Evolutionary conservation across 306 rosid species (phyloP).

Genomic region (Phaseolus lunatus): DNA sequence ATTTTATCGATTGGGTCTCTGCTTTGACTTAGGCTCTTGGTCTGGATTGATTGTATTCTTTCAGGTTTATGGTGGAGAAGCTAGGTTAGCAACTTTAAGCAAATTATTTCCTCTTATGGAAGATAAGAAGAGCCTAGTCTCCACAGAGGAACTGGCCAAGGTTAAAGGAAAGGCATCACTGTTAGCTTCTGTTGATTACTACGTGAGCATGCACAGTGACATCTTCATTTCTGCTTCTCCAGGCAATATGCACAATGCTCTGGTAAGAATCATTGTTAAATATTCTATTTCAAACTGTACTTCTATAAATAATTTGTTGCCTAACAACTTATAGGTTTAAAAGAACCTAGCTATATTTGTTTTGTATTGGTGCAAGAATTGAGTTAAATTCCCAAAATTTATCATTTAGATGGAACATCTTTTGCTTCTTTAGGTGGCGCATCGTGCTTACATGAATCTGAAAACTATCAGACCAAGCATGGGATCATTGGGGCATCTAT

Average conservation of each 20-base stretch:
- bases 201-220: slow-evolving; percentile 93
- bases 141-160: slow-evolving; percentile 68
- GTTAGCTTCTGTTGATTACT: slow-evolving; percentile 89
- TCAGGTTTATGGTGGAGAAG: slow-evolving; percentile 96
- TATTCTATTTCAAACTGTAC: slow-evolving; percentile 33
- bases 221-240: slow-evolving; percentile 98
- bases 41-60: slow-evolving; percentile 37
- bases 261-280: slow-evolving; percentile 60
- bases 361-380: slow-evolving; percentile 17
- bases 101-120: slow-evolving; percentile 86
- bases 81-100: slow-evolving; percentile 75
- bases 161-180: slow-evolving; percentile 91
- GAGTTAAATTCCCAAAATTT: slow-evolving; percentile 33
- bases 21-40: slow-evolving; percentile 31
- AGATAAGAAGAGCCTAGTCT: slow-evolving; percentile 86
- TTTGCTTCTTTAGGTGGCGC: slow-evolving; percentile 70
- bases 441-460: slow-evolving; percentile 81
- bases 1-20: background rate
- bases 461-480: slow-evolving; percentile 95
- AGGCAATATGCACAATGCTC: slow-evolving; percentile 98
- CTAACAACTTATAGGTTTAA: slow-evolving; percentile 18
- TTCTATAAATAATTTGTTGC: background rate
- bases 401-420: slow-evolving; percentile 30
- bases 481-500: slow-evolving; percentile 84
- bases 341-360: slow-evolving; percentile 33